Conservation (phyloP, 2,329 filamentous ascomycete genomes). For the Xylariaceae sp. region DNA sequence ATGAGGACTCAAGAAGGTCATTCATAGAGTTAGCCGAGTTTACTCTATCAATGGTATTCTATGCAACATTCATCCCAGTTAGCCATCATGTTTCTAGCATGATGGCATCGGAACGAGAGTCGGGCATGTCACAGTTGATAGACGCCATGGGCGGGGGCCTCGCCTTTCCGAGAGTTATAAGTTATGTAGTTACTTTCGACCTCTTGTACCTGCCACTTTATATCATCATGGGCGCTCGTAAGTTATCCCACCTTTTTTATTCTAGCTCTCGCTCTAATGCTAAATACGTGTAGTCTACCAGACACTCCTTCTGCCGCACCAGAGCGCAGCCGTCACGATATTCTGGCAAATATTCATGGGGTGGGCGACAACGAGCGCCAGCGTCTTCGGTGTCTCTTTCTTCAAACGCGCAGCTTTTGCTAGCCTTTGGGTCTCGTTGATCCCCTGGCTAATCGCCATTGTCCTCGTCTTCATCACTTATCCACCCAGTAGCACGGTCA, state of each 20-base stretch:
- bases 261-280: slow-evolving; percentile 43
- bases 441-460: slow-evolving; percentile 35
- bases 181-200: slow-evolving; percentile 69
- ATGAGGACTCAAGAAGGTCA: slow-evolving; percentile 57
- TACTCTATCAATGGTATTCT: slow-evolving; percentile 67
- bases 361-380: slow-evolving; percentile 63
- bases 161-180: slow-evolving; percentile 62
- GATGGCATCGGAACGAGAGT: slow-evolving; percentile 70
- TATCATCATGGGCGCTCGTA: slow-evolving; percentile 41
- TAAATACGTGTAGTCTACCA: slow-evolving; percentile 42
- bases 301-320: slow-evolving; percentile 33
- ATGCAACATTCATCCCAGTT: slow-evolving; percentile 69
- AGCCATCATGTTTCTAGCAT: slow-evolving; percentile 73
- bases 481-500: slow-evolving; percentile 18
- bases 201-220: slow-evolving; percentile 61
- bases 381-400: slow-evolving; percentile 56
- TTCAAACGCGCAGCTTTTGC: slow-evolving; percentile 39
- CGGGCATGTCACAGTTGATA: slow-evolving; percentile 72
- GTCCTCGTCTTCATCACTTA: slow-evolving; percentile 2
- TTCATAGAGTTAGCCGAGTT: slow-evolving; percentile 68
- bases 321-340: slow-evolving; percentile 38
- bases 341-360: slow-evolving; percentile 52
- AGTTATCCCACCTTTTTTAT: slow-evolving; percentile 41
- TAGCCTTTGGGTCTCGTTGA: slow-evolving; percentile 36
- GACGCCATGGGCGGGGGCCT: slow-evolving; percentile 74